Conservation (phyloP, 1,284 basidiomycete genomes). For the Sanghuangporus baumii region DNA sequence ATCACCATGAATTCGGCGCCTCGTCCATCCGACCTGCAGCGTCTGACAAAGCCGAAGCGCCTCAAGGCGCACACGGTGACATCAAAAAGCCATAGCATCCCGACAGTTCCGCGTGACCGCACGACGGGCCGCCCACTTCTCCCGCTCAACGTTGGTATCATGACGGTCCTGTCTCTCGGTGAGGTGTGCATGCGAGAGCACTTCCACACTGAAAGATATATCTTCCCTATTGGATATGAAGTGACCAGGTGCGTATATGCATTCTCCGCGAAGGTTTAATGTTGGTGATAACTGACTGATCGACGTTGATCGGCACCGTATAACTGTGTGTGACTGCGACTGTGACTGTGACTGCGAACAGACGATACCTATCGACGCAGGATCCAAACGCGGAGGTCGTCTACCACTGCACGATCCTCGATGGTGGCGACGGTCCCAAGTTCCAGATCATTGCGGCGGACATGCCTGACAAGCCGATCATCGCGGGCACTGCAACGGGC, state of each 20-base stretch:
- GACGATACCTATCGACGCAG: constrained; percentile 70
- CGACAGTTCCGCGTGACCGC: constrained; percentile 64
- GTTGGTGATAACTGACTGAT: neutral
- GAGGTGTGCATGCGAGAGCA: constrained; percentile 73
- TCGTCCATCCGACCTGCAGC: constrained; percentile 36
- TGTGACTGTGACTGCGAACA: constrained; percentile 24
- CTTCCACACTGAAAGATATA: constrained; percentile 79
- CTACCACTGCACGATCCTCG: constrained; percentile 76
- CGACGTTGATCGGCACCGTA: neutral
- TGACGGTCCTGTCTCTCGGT: constrained; percentile 69
- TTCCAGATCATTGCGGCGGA: constrained; percentile 74
- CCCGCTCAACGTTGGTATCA: constrained; percentile 74
- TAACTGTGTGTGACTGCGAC: no score
- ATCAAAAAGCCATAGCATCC: constrained; percentile 67
- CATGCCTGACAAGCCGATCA: constrained; percentile 57
- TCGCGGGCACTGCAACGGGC: constrained; percentile 77
- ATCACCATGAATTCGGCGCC: constrained; percentile 18
- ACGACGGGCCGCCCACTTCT: constrained; percentile 57
- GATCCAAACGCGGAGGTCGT: constrained; percentile 60
- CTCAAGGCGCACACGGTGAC: constrained; percentile 74
- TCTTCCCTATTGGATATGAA: constrained; percentile 80
- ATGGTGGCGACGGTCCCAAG: constrained; percentile 75
- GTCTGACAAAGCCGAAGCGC: constrained; percentile 59
- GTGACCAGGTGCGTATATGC: constrained; percentile 55
- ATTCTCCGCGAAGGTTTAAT: neutral